phyloP scores from a whole-genome alignment of 2,329 filamentous ascomycete species.

The Colletotrichum orchidophilum region DNA sequence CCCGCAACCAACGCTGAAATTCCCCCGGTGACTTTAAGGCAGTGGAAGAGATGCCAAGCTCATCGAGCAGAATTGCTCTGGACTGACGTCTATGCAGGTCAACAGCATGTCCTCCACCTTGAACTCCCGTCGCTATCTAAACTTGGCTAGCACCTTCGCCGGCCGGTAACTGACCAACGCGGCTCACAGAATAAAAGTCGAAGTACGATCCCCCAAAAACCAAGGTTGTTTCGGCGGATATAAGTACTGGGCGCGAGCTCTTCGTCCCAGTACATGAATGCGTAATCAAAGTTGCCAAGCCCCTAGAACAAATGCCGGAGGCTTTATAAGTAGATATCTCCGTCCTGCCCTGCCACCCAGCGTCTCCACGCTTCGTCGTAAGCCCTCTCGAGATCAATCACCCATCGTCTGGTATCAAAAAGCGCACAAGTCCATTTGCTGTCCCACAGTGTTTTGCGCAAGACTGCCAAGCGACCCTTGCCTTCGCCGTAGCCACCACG shows the following conservation, averaged over 20 bases:
- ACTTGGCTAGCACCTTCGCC: not conserved
- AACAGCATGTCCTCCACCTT: not conserved
- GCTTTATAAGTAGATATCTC: conserved; percentile 83
- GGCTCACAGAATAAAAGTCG: not conserved
- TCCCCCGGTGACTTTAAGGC: not conserved
- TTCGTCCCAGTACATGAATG: not conserved
- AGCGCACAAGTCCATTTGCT: conserved; percentile 86
- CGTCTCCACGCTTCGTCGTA: conserved; percentile 89
- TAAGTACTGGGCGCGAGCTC: not conserved
- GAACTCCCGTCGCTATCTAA: not conserved
- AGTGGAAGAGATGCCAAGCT: conserved; percentile 13
- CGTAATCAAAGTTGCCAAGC: not conserved
- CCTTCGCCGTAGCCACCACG: conserved; percentile 60
- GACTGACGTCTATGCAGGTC: not conserved
- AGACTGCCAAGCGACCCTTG: conserved; percentile 76
- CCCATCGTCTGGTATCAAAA: conserved; percentile 93
- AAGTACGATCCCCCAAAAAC: not conserved
- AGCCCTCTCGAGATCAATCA: conserved; percentile 85
- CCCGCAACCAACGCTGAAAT: not conserved
- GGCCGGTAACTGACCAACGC: not conserved
- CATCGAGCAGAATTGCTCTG: not conserved
- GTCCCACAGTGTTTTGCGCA: conserved; percentile 84
- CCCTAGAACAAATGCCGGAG: not conserved
- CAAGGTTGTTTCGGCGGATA: not conserved
- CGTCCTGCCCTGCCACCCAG: conserved; percentile 88